Conservation (phyloP, 495 filamentous ascomycete species). For the Cetradonia linearis region DNA sequence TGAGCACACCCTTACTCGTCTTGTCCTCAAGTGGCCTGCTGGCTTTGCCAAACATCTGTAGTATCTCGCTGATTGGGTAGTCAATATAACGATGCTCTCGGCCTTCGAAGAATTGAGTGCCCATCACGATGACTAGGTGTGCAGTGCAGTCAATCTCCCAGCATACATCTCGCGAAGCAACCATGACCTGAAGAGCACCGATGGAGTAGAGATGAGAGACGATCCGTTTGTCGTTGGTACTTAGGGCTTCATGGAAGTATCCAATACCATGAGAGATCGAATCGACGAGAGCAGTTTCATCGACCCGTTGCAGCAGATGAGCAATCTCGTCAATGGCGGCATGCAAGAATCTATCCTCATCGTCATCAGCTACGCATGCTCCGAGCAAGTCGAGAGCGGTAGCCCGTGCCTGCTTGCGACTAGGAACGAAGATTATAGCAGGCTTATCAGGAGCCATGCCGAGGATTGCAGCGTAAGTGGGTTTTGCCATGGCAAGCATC, state of each 20-base stretch:
- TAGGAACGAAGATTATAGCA: conserved; percentile 83
- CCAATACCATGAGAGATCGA: conserved; percentile 93
- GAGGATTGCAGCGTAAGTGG: conserved; percentile 74
- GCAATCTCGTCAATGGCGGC: conserved; percentile 67
- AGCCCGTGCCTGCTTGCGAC: conserved; percentile 78
- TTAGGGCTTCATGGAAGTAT: conserved; percentile 93
- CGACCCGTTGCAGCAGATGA: conserved; percentile 69
- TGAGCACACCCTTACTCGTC: conserved; percentile 76
- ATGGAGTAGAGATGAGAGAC: conserved; percentile 83
- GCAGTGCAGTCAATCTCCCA: conserved; percentile 89
- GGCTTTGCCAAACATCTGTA: conserved; percentile 99
- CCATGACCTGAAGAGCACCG: conserved; percentile 84
- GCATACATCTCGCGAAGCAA: conserved; percentile 90
- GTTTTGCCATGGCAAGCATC: conserved; percentile 97
- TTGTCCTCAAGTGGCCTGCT: conserved; percentile 70
- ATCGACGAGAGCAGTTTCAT: conserved; percentile 79
- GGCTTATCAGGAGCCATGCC: conserved; percentile 82
- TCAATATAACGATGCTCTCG: conserved; percentile 96
- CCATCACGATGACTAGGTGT: conserved; percentile 91
- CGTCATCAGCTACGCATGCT: conserved; percentile 74
- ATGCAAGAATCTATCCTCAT: conserved; percentile 89
- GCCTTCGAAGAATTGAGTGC: conserved; percentile 97
- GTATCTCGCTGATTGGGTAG: conserved; percentile 87
- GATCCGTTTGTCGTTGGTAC: conserved; percentile 78
- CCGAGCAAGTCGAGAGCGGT: conserved; percentile 83